phyloP scores from a whole-genome alignment of 2,329 filamentous ascomycete genomes.

The Waltergamsia citrina region DNA sequence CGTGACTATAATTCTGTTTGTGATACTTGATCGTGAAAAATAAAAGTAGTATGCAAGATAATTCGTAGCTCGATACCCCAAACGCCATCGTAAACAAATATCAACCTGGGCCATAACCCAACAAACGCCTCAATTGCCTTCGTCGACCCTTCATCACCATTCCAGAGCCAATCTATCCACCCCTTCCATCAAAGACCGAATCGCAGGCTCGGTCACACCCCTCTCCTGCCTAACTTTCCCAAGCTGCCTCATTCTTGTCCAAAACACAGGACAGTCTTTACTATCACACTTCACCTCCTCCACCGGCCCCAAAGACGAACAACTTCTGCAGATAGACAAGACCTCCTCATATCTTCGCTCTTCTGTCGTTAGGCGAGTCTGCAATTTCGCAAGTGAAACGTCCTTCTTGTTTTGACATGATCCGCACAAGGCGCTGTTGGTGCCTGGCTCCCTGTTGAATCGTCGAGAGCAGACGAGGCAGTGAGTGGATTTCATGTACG shows the following conservation, averaged over 20 bases:
- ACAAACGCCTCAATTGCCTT: too few relatives aligned
- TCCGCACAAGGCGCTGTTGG: constrained; percentile 40
- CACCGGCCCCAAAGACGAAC: constrained; percentile 60
- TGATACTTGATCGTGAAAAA: too few relatives aligned
- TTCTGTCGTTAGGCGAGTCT: constrained; percentile 48
- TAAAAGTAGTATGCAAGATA: too few relatives aligned
- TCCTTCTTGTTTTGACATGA: constrained; percentile 36
- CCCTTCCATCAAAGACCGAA: constrained; percentile 17
- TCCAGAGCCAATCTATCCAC: constrained; percentile 18
- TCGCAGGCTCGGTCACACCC: constrained; percentile 18
- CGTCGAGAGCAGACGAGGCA: constrained; percentile 60
- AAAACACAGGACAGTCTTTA: constrained; percentile 88
- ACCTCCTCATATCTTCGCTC: constrained; percentile 58
- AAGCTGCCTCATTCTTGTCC: constrained; percentile 58
- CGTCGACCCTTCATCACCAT: constrained; percentile 22
- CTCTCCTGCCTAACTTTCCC: constrained; percentile 33
- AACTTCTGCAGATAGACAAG: constrained; percentile 67
- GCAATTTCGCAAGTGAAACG: constrained; percentile 55
- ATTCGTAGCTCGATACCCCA: too few relatives aligned
- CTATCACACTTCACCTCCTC: constrained; percentile 85
- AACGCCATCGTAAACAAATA: too few relatives aligned
- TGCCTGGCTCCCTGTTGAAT: constrained; percentile 6
- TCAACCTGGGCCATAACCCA: too few relatives aligned
- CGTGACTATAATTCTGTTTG: too few relatives aligned
- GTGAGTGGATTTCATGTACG: constrained; percentile 74